Conservation (phyloP, 2,329 filamentous ascomycete species). For the Mycosphaerella arachidis region DNA sequence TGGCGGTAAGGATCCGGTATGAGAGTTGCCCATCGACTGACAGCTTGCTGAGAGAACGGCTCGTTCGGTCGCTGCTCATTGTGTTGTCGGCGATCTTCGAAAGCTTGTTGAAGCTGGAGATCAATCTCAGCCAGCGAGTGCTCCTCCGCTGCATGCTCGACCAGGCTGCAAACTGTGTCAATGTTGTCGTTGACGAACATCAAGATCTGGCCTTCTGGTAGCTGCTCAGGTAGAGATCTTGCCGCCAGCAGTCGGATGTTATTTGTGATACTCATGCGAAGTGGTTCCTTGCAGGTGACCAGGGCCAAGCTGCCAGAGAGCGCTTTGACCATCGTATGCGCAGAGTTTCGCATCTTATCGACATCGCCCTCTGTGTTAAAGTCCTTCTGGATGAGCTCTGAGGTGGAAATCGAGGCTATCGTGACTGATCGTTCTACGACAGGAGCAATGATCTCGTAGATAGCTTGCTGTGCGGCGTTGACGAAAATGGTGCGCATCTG, state of each 20-base stretch:
- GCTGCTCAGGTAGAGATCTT: conserved; percentile 59
- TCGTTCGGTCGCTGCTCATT: conserved; percentile 71
- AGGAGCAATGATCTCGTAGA: conserved; percentile 94
- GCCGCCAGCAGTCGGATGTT: conserved; percentile 81
- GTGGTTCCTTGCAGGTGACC: conserved; percentile 96
- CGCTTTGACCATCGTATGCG: conserved; percentile 90
- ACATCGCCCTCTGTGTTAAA: conserved; percentile 91
- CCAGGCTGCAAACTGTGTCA: conserved; percentile 85
- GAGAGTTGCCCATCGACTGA: conserved; percentile 88
- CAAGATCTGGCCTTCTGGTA: conserved; percentile 90
- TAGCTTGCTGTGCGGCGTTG: conserved; percentile 78
- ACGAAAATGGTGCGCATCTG: conserved; percentile 71
- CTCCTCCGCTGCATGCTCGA: conserved; percentile 92
- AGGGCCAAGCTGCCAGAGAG: conserved; percentile 89
- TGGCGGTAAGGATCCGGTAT: conserved; percentile 93
- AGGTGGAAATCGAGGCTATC: conserved; percentile 93
- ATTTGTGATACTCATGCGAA: conserved; percentile 95
- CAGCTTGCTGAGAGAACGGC: conserved; percentile 69
- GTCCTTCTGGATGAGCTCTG: conserved; percentile 92
- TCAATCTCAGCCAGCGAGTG: conserved; percentile 92
- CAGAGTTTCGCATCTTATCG: conserved; percentile 76
- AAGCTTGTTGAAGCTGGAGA: conserved; percentile 77
- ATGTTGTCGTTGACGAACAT: conserved; percentile 99
- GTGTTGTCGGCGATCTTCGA: conserved; percentile 74
- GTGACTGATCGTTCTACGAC: conserved; percentile 97